phyloP scores from a whole-genome alignment of 805 yeast species.

The Monosporozyma unispora region DNA sequence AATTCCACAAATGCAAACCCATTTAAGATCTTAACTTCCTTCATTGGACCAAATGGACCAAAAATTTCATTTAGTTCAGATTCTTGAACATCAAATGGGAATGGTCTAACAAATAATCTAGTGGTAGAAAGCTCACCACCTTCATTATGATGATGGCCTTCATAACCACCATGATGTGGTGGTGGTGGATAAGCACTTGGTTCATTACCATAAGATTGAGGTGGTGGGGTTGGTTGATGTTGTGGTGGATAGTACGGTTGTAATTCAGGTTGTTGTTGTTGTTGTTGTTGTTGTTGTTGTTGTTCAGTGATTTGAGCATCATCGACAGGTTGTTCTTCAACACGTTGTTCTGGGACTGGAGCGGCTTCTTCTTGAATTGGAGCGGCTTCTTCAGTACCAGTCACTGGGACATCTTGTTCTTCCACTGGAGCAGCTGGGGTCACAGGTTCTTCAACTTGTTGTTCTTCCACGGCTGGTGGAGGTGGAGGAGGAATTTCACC shows the following conservation, averaged over 20 bases:
- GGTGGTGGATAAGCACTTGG: conserved; percentile 5
- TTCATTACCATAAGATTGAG: conserved; percentile 16
- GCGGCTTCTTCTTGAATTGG: neutral
- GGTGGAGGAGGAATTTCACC: conserved; percentile 3
- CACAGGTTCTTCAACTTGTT: too few relatives aligned
- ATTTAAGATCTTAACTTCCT: conserved; percentile 60
- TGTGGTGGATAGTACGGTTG: conserved; percentile 14
- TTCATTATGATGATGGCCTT: conserved; percentile 9
- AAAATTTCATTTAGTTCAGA: conserved; percentile 65
- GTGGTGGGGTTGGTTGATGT: conserved; percentile 13
- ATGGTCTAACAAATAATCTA: conserved; percentile 53
- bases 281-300: conserved; percentile 7
- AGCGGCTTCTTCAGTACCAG: neutral
- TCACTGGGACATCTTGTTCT: conserved; percentile 1
- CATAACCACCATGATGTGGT: neutral
- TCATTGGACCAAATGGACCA: conserved; percentile 54
- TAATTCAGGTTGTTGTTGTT: conserved; percentile 12
- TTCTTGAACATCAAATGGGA: conserved; percentile 43
- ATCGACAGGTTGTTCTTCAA: conserved; percentile 4
- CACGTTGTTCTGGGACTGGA: conserved; percentile 3
- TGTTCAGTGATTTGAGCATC: neutral
- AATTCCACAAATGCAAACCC: conserved; percentile 89
- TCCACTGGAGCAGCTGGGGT: neutral
- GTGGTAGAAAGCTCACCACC: conserved; percentile 35
- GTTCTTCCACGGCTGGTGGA: conserved; percentile 1